A percentile compares a stretch with the other conserved stretches of the same genome.
Evolutionary conservation across 169 alveolate genomes (phyloP).

Genomic region (Plasmodium vinckei): DNA sequence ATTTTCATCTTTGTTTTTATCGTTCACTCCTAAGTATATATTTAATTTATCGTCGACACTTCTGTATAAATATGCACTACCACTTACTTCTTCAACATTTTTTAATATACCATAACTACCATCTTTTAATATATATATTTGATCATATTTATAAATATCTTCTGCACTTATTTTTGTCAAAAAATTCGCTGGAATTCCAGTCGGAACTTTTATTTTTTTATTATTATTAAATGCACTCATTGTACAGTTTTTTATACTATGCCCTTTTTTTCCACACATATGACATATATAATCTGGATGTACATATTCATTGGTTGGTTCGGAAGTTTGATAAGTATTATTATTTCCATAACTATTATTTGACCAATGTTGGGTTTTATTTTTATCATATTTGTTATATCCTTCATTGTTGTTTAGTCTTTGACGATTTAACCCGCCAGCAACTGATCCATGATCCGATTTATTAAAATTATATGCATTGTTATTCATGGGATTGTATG

Average conservation of each 20-base stretch:
- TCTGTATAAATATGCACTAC: constrained; percentile 89
- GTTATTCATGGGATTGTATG: no score
- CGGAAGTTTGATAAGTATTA: not conserved
- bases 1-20: constrained; percentile 53
- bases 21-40: constrained; percentile 82
- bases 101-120: constrained; percentile 89
- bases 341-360: no score
- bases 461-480: no score
- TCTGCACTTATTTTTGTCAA: constrained; percentile 83
- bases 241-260: constrained; percentile 87
- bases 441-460: no score
- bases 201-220: constrained; percentile 88
- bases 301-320: constrained; percentile 2
- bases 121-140: constrained; percentile 84
- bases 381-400: no score
- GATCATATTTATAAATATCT: constrained; percentile 87
- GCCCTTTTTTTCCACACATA: constrained; percentile 91
- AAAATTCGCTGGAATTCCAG: constrained; percentile 91
- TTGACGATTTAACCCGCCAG: no score
- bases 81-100: constrained; percentile 88
- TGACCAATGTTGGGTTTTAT: no score
- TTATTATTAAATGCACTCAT: constrained; percentile 84
- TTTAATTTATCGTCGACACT: constrained; percentile 89
- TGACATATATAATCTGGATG: constrained; percentile 86
- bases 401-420: no score